Base-by-base conservation (phyloP, 768 basidiomycete genomes). In the Mycena rebaudengoi region DNA sequence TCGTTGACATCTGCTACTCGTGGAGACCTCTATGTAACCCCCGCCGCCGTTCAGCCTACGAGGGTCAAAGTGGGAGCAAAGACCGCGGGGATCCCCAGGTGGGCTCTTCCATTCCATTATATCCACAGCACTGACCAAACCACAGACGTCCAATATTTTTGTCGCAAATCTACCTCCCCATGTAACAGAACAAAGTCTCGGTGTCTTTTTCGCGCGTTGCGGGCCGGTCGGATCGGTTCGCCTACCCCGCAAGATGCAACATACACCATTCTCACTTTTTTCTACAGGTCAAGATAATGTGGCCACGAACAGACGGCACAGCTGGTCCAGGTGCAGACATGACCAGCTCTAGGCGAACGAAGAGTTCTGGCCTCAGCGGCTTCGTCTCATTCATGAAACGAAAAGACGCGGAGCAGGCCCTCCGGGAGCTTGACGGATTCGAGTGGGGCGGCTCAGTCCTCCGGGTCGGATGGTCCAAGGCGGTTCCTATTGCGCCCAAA, bases 321-420 rank as follows among this genome's bases (percentile, higher is more conserved):
- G 66, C 77, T 7, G 90, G 91, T 29, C 89, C 91, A 48, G 93
- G 90, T 2, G 85, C 88, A 23, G 90, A 93, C 44, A 91, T 94
- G 85, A 91, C 90, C 23, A 76, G 85, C 8, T 84, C 88, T 16
- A 85, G 95, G 41, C 84, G 89, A 48, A 83, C 79, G 49, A 92
- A 92, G 76, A 90, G 84, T 70, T 72, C 89, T 13, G 94, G 94
- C 16, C 82, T 99, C 21, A 95, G 94, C 71, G 98, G 98, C 1
- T 99, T 99, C 72, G 98, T 99, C 20, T 94, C 96, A 0, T 99
- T 91, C 76, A 98, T 99, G 94, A 94, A 89, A 69, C 85, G 98
- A 51, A 88, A 87, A 67, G 95, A 96, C 70, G 97, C 98, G 3
- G 97, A 99, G 73, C 80, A 77, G 41, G 97, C 97, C 4, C 80